phyloP scores from a whole-genome alignment of 331 rosid species.

The Erythrophleum ivorense region DNA sequence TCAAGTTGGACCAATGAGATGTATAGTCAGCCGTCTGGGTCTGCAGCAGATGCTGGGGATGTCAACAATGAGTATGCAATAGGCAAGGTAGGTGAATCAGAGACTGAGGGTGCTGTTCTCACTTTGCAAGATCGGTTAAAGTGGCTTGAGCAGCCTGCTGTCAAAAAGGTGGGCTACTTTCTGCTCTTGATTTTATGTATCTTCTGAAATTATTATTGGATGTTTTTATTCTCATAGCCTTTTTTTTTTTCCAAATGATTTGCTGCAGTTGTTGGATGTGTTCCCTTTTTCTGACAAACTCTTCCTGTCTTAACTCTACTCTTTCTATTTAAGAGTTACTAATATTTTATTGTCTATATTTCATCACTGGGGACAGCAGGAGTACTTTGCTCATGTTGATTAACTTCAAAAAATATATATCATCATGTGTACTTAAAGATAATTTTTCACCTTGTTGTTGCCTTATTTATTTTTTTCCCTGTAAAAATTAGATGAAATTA shows the following conservation, averaged over 20 bases:
- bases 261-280: background rate
- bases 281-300: background rate
- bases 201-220: background rate
- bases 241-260: constrained; percentile 13
- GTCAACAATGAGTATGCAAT: constrained; percentile 54
- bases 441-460: background rate
- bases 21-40: constrained; percentile 65
- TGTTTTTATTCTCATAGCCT: background rate
- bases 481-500: background rate
- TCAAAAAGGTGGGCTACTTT: constrained; percentile 61
- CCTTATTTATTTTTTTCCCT: background rate
- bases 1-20: constrained; percentile 64
- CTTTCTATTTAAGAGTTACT: background rate
- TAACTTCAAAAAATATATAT: background rate
- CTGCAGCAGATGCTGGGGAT: constrained; percentile 55
- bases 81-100: constrained; percentile 63
- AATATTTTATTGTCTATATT: too few species aligned
- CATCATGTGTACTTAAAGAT: background rate
- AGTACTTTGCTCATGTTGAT: constrained; percentile 8
- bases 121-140: constrained; percentile 68
- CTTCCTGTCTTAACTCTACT: background rate
- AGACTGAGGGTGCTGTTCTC: constrained; percentile 56
- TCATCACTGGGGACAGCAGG: background rate
- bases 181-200: background rate
- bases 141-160: constrained; percentile 65